Base-by-base conservation (phyloP, 2,329 filamentous ascomycete genomes). In the Penicillium glabrum region DNA sequence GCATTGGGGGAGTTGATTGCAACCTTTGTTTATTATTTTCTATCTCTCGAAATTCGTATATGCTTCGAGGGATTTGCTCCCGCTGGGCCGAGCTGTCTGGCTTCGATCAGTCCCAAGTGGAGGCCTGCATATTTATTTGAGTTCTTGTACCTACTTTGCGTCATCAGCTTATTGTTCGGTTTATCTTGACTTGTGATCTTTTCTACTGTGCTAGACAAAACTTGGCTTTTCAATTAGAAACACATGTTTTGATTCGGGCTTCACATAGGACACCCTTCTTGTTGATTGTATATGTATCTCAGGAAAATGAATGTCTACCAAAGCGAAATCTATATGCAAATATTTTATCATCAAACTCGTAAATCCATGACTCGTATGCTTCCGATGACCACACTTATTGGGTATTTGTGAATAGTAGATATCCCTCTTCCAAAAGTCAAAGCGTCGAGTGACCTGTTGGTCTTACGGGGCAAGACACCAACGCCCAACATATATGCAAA, bases 1-100 rank as follows among this genome's bases (percentile, higher is more conserved):
- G 63, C 67, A 66, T 66, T 31, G 57, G 53, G 60, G 61, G 65
- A 62, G 67, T 66, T 54, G 35, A 31, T 41, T 41, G 11, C 19
- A 41, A 2, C 14, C 45, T 44, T 52, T 55, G 26, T 47, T 46
- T 43, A 33, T 46, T 51, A 19, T 7, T 60, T 61, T 4, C 53
- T 16, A 49, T 53, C 33, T 46, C 43, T 57, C 31, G 19, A 41
- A 31, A 39, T 50, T 7, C 2, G 31, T 58, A 31, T 44, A 58
- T 53, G 46, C n/a, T 21, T 23, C 51, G 23, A 19, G 14, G 10
- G 14, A 24, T 33, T 37, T 48, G 10, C 46, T 23, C 11, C n/a
- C 6, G 10, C 39, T 13, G 3, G 39, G 19, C 21, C 19, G n/a
- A 48, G 10, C 46, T 31, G 16, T 26, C 5, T 31, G 9, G 33